Base-by-base conservation (phyloP, 495 filamentous ascomycete genomes). In the Lepidopterella palustris region DNA sequence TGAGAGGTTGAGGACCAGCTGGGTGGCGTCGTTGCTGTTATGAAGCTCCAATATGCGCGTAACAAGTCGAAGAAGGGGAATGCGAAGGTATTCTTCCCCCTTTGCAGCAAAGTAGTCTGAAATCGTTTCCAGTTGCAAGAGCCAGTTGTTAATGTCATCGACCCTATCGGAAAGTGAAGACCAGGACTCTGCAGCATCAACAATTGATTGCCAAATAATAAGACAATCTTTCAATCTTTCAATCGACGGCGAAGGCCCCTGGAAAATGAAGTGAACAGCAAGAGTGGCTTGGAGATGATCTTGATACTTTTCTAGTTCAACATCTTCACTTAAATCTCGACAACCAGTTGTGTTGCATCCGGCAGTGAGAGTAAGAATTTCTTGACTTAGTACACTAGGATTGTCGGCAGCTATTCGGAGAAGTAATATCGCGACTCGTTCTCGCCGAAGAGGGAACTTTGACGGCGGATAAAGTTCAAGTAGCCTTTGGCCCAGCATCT, bases 31-130 rank as follows among this genome's bases (percentile, higher is more conserved):
- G 6, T 15, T 13, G 31, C 81, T 71, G 9, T 73, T 68, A 50
- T 82, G 80, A n/a, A 87, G 74, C 26, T 80, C 79, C 5, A 79
- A 75, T 21, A 90, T 69, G 27, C 77, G 76, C 0, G 74, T 62
- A 0, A 76, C 71, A 18, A 87, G 66, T 28, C 78, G 74, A 8
- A 84, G 70, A 57, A 77, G 74, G 11, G 69, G 64, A 21, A 79
- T 52, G 48, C 72, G 65, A 13, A 66, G 53, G 9, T 64, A 53
- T 59, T 77, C 80, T 10, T 82, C 72, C 2, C 90, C 90, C 57
- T 87, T 87, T 66, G 92, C 86, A 31, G 86, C 85, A 1, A 89
- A 78, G 64, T 88, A 95, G 55, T 96, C 87, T 20, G 83, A 80
- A n/a, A 91, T 66, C 2, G 83, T 79, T 58, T 83, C 79, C 10